These are phyloP conservation scores for Jatropha curcas DNA, from an alignment of 345 rosid species.

Conservation along the genomic window DNA sequence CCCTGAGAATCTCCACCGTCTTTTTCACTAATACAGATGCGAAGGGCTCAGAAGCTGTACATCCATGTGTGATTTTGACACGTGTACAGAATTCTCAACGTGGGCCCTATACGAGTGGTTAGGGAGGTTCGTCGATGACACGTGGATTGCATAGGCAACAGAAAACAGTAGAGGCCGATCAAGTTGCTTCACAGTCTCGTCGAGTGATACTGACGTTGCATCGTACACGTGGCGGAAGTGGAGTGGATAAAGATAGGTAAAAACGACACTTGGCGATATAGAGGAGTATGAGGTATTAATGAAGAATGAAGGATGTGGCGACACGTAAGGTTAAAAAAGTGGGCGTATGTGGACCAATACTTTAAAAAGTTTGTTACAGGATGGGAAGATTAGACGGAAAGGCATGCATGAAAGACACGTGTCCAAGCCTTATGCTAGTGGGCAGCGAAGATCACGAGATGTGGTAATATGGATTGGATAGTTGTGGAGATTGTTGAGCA, in stretches of 20 bases:
- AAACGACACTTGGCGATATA: slow-evolving; percentile 10
- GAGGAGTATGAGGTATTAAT: neutral
- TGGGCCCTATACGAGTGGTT: neutral
- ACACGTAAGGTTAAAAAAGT: neutral
- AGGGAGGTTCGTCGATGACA: neutral
- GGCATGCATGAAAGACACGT: slow-evolving; percentile 11
- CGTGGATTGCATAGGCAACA: slow-evolving; percentile 9
- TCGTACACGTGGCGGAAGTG: slow-evolving; percentile 11
- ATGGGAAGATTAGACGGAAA: too few species aligned
- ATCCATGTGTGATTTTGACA: neutral
- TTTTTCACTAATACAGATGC: neutral
- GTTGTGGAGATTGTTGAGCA: too few species aligned
- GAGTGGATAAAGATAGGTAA: neutral
- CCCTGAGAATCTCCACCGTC: slow-evolving; percentile 25
- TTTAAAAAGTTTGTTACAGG: too few species aligned
- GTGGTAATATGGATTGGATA: too few species aligned
- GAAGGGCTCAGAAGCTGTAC: too few species aligned
- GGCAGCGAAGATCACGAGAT: neutral
- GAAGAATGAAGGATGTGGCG: slow-evolving; percentile 3
- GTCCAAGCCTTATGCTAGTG: neutral
- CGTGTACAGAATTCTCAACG: neutral
- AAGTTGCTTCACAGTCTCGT: too few species aligned
- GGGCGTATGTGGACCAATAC: neutral
- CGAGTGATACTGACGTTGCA: neutral
- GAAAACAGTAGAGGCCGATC: too few species aligned